phyloP scores from a whole-genome alignment of 768 basidiomycete species.

The Tricholoma matsutake region DNA sequence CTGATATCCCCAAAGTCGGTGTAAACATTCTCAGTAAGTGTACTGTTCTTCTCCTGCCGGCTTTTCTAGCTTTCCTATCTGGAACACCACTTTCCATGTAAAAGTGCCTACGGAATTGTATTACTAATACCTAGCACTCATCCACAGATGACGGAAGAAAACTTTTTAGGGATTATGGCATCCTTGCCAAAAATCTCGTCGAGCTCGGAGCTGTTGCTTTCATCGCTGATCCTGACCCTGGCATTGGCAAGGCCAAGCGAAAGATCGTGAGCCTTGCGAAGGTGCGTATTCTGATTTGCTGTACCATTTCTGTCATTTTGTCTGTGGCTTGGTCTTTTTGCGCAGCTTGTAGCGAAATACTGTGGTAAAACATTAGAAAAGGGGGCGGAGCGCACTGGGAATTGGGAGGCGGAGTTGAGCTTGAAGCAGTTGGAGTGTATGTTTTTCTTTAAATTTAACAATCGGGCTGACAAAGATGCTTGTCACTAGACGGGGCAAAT shows the following conservation, averaged over 20 bases:
- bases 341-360: slow-evolving; percentile 31
- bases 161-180: slow-evolving; percentile 36
- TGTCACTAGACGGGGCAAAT: slow-evolving; percentile 35
- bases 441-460: neutral
- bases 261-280: slow-evolving; percentile 32
- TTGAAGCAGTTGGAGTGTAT: slow-evolving; percentile 27
- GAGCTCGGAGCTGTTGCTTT: slow-evolving; percentile 33
- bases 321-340: neutral
- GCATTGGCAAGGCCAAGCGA: slow-evolving; percentile 15
- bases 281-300: slow-evolving; percentile 12
- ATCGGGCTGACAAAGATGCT: neutral
- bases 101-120: neutral
- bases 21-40: slow-evolving; percentile 32
- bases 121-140: neutral
- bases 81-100: neutral
- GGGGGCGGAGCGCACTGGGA: slow-evolving; percentile 25
- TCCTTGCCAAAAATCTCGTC: slow-evolving; percentile 31
- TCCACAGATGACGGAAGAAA: slow-evolving; percentile 35
- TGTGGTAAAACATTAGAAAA: slow-evolving; percentile 30
- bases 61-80: neutral
- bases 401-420: slow-evolving; percentile 32
- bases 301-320: neutral
- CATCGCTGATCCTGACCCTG: slow-evolving; percentile 24
- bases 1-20: slow-evolving; percentile 28
- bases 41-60: no score